Evolutionary conservation across 306 rosid genomes (phyloP).

Genomic region (Cyclanthera cordifolia): DNA sequence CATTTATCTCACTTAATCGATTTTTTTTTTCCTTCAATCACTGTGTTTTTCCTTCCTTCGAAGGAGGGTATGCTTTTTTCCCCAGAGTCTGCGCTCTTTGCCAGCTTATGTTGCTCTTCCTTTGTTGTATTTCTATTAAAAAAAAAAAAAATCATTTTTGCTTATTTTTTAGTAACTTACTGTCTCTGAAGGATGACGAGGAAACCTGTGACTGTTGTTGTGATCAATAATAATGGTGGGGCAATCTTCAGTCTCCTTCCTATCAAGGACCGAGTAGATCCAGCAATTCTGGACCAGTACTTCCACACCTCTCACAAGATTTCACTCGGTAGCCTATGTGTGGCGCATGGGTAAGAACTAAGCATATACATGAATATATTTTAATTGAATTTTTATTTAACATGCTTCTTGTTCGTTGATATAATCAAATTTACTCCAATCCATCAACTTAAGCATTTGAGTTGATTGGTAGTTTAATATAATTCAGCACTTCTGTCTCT

Average conservation of each 20-base stretch:
- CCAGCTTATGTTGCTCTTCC: not conserved
- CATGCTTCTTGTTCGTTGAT: too few species aligned
- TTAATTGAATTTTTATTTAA: too few species aligned
- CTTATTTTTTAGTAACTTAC: constrained; percentile 1
- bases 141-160: not conserved
- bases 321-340: constrained; percentile 49
- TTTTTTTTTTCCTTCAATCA: not conserved
- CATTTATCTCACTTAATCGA: not conserved
- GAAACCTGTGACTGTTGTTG: constrained; percentile 78
- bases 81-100: not conserved
- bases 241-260: constrained; percentile 91
- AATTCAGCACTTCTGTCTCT: too few species aligned
- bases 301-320: constrained; percentile 76
- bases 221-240: constrained; percentile 87
- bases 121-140: not conserved
- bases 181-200: constrained; percentile 46
- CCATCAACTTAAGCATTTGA: too few species aligned
- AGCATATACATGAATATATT: not conserved
- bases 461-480: too few species aligned
- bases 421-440: too few species aligned
- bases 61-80: not conserved
- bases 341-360: constrained; percentile 66
- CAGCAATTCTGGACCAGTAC: constrained; percentile 43
- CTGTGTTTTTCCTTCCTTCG: not conserved
- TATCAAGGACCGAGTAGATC: constrained; percentile 51